Evolutionary conservation across 768 basidiomycete genomes (phyloP), one percentile per base, ranked within the genome.

Genomic region (Calocera viscosa): DNA sequence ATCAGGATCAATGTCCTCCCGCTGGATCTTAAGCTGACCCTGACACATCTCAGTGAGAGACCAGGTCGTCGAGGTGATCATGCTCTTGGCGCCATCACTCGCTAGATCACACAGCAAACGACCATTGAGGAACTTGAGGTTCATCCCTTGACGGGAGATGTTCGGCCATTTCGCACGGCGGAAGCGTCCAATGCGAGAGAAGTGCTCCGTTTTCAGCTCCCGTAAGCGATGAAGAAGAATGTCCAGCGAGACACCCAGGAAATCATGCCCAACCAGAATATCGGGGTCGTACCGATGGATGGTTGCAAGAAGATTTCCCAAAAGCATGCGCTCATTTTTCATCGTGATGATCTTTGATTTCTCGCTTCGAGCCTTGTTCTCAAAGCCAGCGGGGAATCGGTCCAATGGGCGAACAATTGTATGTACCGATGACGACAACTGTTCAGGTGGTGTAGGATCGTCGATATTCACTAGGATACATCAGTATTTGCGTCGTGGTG

Each of bases 51-150:
- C 96, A 10, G 91, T 92, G 65, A 98, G 78, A 1, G 94, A 95
- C 96, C 96, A 99, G 0, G 96, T 98, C 2, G 93, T 97, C 1
- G 96, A 98, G 0, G 87, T 78, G 74, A 99, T 98, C 92, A 97
- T 95, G 24, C 90, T 87, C 93, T 94, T 96, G 16, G 91, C 92
- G 34, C 90, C 91, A 70, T 98, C 95, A 72, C 92, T 94, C 1
- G 91, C 89, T 38, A 99, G 82, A 75, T 99, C 96, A 70, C 93
- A 94, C 2, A 97, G 78, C 72, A 99, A 74, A 30, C 96, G 82
- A 2, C 96, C 96, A 64, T 85, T 85, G 49, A 96, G 72, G 71
- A 97, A 88, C 70, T 82, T 85, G 63, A 93, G 76, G 72, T 97
- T 97, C 16, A 87, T 84, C 0, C 92, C 92, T 70, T 91, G 87